Evolutionary conservation across 2,329 filamentous ascomycete genomes (phyloP), one percentile per base, ranked within the genome.

Genomic region (Hirsutella thompsonii): DNA sequence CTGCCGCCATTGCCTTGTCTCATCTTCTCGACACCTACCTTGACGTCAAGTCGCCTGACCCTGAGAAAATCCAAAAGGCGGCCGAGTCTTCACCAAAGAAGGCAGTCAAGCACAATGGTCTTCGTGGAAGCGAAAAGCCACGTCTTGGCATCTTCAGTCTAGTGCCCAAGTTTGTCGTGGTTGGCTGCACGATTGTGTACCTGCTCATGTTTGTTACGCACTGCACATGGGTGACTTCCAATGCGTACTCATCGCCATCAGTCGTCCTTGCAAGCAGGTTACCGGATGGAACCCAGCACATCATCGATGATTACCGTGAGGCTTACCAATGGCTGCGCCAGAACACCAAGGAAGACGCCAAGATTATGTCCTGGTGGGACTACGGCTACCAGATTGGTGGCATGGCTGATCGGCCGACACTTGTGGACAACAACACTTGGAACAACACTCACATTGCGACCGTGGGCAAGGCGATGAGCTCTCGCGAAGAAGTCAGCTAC

Each of bases 331-430:
- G 92, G 92, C 80, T 98, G 38, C 84, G 92, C 48, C 92, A 98
- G 64, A 98, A 98, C 70, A 98, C 93, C 9, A 74, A 82, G 45
- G 76, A 90, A 50, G 85, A 95, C 54, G 89, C 93, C 57, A 98
- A 96, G 74, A 83, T 98, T 59, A 96, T 96, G 90, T 92, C 89
- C 1, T 98, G 92, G 92, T 98, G 92, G 92, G 92, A 98, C 61
- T 98, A 98, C 56, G 92, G 92, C 49, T 98, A 98, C 69, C 92
- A 98, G 67, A 98, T 98, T 62, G 92, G 92, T 67, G 92, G 92
- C 51, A 98, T 98, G 92, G 92, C 92, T 38, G 92, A 98, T 62
- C 79, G 92, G 41, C 92, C 92, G 28, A 98, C 92, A 1, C 73
- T 98, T 28, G 92, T 98, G 28, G 92, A 98, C 70, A 98, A 98